Conservation (phyloP, 257 asterid species). For the Solanum pimpinellifolium region DNA sequence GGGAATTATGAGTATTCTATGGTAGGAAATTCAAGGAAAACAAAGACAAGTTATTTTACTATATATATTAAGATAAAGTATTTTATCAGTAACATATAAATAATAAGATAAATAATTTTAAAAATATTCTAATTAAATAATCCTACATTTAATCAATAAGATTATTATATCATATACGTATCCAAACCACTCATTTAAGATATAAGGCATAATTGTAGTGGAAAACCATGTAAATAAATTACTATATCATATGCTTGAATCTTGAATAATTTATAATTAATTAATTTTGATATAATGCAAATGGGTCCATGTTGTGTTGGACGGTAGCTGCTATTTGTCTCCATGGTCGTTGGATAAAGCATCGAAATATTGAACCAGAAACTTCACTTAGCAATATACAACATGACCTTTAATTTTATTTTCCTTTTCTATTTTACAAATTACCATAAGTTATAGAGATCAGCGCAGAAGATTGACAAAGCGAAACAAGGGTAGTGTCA, state of each 20-base stretch:
- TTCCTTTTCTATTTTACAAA: not conserved
- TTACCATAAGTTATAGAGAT: not conserved
- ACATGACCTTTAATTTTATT: not conserved
- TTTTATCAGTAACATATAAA: no score
- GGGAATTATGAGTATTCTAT: not conserved
- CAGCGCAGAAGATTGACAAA: no score
- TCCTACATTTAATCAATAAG: not conserved
- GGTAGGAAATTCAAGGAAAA: not conserved
- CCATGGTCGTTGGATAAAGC: not conserved
- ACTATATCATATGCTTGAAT: not conserved
- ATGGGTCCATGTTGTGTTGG: not conserved
- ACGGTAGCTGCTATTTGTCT: not conserved
- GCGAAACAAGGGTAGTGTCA: no score
- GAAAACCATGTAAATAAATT: not conserved
- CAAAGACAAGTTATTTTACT: no score
- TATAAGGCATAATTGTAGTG: not conserved
- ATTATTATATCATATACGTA: no score
- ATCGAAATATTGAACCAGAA: not conserved
- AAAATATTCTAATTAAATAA: no score
- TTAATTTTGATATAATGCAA: not conserved
- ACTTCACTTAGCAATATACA: not conserved
- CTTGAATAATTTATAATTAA: not conserved
- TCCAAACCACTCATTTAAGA: not conserved
- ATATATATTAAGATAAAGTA: no score
- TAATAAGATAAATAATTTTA: no score